These are phyloP conservation scores for Nannochloropsis salina DNA, from an alignment of 108 stramenopile genomes.

Conservation along the genomic window DNA sequence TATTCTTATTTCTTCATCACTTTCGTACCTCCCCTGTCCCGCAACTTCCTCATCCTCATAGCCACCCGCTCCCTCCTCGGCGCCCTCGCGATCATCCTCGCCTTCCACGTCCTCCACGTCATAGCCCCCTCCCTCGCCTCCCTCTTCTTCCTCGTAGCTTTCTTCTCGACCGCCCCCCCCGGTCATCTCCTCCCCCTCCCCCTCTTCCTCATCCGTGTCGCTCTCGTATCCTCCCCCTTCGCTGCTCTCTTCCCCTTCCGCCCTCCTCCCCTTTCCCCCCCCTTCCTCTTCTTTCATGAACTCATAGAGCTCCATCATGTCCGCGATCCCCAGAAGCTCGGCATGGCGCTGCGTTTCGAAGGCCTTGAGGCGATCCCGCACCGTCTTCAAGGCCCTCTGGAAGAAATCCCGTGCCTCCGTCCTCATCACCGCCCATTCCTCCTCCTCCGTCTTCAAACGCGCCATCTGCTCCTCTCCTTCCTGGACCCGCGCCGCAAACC, in stretches of 20 bases:
- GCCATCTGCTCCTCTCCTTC: background rate
- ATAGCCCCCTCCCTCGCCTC: background rate
- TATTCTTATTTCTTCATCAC: background rate
- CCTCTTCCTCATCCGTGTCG: background rate
- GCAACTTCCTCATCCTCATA: too few relatives aligned
- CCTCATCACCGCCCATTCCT: background rate
- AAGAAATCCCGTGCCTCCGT: background rate
- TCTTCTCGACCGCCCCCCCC: background rate
- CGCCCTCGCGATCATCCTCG: background rate
- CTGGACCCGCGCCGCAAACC: background rate
- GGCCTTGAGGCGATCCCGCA: background rate
- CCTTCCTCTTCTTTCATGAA: background rate
- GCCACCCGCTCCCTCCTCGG: too few relatives aligned
- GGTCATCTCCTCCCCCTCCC: background rate
- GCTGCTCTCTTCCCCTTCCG: background rate
- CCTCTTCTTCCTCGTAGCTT: background rate
- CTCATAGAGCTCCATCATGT: background rate
- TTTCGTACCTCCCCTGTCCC: background rate
- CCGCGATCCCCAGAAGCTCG: background rate
- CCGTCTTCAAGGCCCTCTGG: background rate
- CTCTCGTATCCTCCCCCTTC: too few relatives aligned
- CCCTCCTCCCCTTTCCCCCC: conserved; percentile 2
- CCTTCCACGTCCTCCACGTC: conserved; percentile 1
- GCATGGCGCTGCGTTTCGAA: background rate
- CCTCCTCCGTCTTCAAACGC: background rate